Percentiles rank a stretch among this genome's conserved stretches.
These are phyloP conservation scores for Daldinia bambusicola DNA, from an alignment of 495 filamentous ascomycete genomes.

Conservation along the genomic window DNA sequence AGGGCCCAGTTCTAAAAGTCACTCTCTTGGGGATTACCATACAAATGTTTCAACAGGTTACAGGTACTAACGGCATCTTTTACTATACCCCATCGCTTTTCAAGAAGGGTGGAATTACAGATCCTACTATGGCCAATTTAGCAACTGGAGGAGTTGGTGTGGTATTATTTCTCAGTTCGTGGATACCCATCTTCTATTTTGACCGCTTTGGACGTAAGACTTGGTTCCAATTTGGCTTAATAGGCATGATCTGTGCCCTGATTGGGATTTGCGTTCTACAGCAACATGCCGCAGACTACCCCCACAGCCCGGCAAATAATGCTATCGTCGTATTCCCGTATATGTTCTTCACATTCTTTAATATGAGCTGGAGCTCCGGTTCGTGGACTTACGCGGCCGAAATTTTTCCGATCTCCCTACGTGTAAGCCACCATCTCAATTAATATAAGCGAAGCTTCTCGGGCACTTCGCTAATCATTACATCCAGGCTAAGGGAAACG, in stretches of 20 bases:
- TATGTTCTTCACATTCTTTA: slow-evolving; percentile 47
- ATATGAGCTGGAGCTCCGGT: slow-evolving; percentile 46
- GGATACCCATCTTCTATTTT: slow-evolving; percentile 46
- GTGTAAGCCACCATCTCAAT: slow-evolving; percentile 13
- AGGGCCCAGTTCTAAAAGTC: slow-evolving; percentile 44
- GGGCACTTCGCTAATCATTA: neutral
- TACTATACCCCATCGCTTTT: slow-evolving; percentile 43
- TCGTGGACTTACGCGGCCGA: slow-evolving; percentile 46
- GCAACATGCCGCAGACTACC: slow-evolving; percentile 42
- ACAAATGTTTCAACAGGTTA: slow-evolving; percentile 46
- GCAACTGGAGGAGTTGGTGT: slow-evolving; percentile 44
- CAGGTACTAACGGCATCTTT: slow-evolving; percentile 43
- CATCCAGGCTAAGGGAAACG: slow-evolving; percentile 46
- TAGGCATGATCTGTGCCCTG: slow-evolving; percentile 44
- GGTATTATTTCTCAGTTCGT: slow-evolving; percentile 39
- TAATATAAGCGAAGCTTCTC: slow-evolving; percentile 1
- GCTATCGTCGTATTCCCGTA: slow-evolving; percentile 46
- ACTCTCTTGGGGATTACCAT: slow-evolving; percentile 39
- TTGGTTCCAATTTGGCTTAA: slow-evolving; percentile 45
- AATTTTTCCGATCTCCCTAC: slow-evolving; percentile 43
- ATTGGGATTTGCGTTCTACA: slow-evolving; percentile 44
- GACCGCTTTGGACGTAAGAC: slow-evolving; percentile 45
- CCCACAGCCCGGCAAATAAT: slow-evolving; percentile 39
- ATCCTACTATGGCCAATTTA: slow-evolving; percentile 45
- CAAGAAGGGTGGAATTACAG: slow-evolving; percentile 43